Conservation (phyloP, 495 filamentous ascomycete species). For the Thozetella sp. region DNA sequence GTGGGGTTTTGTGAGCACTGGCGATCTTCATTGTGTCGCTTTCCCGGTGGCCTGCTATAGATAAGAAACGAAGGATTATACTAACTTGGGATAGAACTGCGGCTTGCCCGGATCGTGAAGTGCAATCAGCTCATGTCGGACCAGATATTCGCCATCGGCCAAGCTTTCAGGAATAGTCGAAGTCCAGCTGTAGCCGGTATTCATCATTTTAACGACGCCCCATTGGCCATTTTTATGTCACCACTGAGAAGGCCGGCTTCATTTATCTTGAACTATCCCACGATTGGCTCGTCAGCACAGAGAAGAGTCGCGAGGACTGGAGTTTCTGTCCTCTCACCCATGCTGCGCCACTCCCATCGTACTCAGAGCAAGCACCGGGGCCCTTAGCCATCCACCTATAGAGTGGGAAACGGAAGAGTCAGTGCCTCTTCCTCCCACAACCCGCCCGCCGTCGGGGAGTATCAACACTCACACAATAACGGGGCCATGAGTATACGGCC, state of each 20-base stretch:
- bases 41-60: not conserved
- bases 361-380: not conserved
- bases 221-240: not conserved
- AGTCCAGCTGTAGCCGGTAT: not conserved
- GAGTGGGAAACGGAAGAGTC: not conserved
- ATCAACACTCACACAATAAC: not conserved
- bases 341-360: not conserved
- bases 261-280: not conserved
- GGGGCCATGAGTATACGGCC: not conserved
- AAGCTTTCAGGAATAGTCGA: not conserved
- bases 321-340: not conserved
- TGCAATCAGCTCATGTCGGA: not conserved
- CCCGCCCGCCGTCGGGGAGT: not conserved
- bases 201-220: not conserved
- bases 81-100: not conserved
- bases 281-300: not conserved
- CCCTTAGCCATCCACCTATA: not conserved
- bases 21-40: too few relatives aligned
- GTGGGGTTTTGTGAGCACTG: not conserved
- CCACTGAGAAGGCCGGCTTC: not conserved
- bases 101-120: not conserved
- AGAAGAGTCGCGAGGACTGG: not conserved
- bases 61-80: not conserved
- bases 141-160: not conserved
- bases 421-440: not conserved